phyloP scores from a whole-genome alignment of 768 basidiomycete genomes.

The Boletus rufocinnamomeus region DNA sequence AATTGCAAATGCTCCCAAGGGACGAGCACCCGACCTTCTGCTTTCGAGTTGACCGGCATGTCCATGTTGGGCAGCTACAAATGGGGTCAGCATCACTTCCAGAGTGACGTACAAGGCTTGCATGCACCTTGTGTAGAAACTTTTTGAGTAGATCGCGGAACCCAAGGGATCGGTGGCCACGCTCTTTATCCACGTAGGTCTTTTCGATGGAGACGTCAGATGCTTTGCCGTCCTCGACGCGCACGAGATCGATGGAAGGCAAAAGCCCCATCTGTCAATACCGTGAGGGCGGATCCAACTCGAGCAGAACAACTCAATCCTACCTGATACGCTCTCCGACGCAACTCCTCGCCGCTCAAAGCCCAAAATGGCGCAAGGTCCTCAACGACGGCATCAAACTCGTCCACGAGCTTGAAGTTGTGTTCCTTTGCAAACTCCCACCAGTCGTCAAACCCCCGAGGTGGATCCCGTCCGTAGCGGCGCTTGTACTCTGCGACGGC shows the following conservation, averaged over 20 bases:
- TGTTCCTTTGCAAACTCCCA: conserved; percentile 76
- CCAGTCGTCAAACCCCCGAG: conserved; percentile 91
- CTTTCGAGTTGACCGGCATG: conserved; percentile 89
- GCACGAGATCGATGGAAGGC: conserved; percentile 85
- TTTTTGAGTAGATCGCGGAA: conserved; percentile 74
- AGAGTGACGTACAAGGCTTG: background rate
- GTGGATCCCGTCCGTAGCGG: conserved; percentile 78
- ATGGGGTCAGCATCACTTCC: background rate
- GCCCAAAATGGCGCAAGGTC: conserved; percentile 89
- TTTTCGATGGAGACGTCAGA: conserved; percentile 59
- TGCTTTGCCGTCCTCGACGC: conserved; percentile 65
- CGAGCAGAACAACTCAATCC: background rate
- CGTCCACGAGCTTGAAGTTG: conserved; percentile 80
- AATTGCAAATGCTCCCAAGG: conserved; percentile 85
- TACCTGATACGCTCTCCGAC: conserved; percentile 63
- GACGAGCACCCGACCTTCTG: conserved; percentile 90
- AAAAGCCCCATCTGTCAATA: conserved; percentile 64
- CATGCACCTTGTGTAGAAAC: conserved; percentile 62
- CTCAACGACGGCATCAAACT: conserved; percentile 77
- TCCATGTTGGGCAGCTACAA: conserved; percentile 88
- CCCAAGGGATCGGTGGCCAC: conserved; percentile 75
- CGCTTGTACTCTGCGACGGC: conserved; percentile 83
- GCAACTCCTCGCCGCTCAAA: conserved; percentile 69
- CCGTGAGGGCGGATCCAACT: background rate
- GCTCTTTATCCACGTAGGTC: conserved; percentile 60